Evolutionary conservation across 768 basidiomycete genomes (phyloP).

Genomic region (Tremella mesenterica): DNA sequence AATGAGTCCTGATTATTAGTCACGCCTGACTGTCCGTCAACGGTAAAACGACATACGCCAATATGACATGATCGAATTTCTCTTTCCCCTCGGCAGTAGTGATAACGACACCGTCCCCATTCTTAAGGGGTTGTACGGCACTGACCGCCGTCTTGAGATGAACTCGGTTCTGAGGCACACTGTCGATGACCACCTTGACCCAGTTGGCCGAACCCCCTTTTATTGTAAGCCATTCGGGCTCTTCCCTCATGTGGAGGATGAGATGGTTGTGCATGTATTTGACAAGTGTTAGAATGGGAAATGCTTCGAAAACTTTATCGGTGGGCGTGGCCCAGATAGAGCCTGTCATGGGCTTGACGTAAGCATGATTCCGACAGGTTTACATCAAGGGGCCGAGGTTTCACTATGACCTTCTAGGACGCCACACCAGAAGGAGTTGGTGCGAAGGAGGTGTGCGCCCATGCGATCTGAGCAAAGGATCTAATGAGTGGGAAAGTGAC

Average conservation of each 20-base stretch:
- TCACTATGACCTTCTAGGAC: no score
- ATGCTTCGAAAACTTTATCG: conserved; percentile 59
- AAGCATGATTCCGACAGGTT: background rate
- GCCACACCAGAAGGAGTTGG: no score
- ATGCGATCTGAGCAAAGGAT: no score
- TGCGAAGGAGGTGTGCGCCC: no score
- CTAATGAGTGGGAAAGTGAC: no score
- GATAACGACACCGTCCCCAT: conserved; percentile 50
- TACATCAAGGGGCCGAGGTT: no score
- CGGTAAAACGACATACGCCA: conserved; percentile 50
- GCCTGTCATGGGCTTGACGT: conserved; percentile 64
- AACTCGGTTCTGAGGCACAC: conserved; percentile 50
- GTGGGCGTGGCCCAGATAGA: conserved; percentile 73
- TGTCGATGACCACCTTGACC: background rate
- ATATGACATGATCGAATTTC: conserved; percentile 60
- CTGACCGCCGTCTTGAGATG: conserved; percentile 57
- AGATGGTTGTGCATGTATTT: conserved; percentile 69
- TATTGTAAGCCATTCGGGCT: conserved; percentile 65
- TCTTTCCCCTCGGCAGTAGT: conserved; percentile 47
- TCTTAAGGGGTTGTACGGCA: conserved; percentile 43
- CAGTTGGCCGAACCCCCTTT: conserved; percentile 58
- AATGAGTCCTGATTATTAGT: conserved; percentile 47
- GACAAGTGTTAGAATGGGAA: conserved; percentile 62
- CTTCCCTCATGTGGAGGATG: conserved; percentile 62
- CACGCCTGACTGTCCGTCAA: background rate